Conservation (phyloP, 2,329 filamentous ascomycete genomes). For the Fusarium sp. region DNA sequence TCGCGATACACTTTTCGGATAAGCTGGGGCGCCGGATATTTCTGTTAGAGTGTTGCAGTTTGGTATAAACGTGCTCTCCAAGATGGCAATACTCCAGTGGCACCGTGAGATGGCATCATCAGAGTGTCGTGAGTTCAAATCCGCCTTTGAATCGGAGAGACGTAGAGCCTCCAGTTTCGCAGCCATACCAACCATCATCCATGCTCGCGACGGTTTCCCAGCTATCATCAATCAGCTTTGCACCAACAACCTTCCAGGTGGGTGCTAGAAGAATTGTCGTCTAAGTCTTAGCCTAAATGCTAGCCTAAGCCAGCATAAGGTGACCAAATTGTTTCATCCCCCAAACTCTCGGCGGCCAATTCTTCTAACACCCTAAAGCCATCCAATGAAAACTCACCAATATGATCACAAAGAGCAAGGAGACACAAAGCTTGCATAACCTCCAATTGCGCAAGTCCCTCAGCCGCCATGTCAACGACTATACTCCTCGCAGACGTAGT, state of each 20-base stretch:
- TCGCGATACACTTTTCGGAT: constrained; percentile 26
- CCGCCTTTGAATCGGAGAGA: neutral
- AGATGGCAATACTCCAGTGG: constrained; percentile 35
- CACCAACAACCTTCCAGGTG: no score
- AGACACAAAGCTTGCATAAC: constrained; percentile 39
- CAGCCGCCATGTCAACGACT: constrained; percentile 29
- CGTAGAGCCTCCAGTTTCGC: constrained; percentile 37
- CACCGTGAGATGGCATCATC: constrained; percentile 28
- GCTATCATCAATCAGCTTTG: neutral
- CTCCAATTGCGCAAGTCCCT: constrained; percentile 26
- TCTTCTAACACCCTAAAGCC: no score
- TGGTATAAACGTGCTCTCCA: constrained; percentile 37
- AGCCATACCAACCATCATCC: constrained; percentile 44
- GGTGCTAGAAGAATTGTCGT: no score
- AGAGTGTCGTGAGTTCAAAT: neutral
- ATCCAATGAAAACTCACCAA: neutral
- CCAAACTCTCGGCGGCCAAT: no score
- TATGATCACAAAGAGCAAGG: constrained; percentile 37
- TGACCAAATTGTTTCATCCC: no score
- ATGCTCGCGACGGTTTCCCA: constrained; percentile 33
- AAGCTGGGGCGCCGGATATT: constrained; percentile 6
- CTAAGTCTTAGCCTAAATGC: no score
- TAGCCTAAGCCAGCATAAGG: no score
- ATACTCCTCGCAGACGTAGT: constrained; percentile 30
- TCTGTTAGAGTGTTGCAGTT: constrained; percentile 2